Conservation (phyloP, 2,329 filamentous ascomycete genomes). For the Aspergillus sp. region DNA sequence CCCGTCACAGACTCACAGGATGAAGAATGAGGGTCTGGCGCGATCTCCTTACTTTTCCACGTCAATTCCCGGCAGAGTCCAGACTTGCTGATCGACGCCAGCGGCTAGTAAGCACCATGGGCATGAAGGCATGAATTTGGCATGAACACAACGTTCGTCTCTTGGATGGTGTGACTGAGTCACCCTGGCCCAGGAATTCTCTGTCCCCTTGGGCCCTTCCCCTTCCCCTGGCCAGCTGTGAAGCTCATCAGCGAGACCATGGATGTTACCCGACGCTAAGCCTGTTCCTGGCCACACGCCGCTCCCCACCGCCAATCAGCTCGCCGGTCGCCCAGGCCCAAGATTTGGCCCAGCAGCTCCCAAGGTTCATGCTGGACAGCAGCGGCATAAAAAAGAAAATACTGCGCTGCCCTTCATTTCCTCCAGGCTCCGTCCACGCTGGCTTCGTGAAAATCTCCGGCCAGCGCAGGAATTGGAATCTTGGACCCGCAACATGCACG, state of each 20-base stretch:
- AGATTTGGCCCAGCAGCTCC: background rate
- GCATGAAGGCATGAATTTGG: too few species aligned
- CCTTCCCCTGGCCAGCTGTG: background rate
- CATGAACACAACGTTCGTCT: too few species aligned
- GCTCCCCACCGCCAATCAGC: background rate
- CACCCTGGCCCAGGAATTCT: too few species aligned
- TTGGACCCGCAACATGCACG: too few species aligned
- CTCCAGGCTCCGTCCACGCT: too few species aligned
- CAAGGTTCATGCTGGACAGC: background rate
- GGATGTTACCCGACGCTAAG: slow-evolving; percentile 19
- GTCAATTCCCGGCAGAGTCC: background rate
- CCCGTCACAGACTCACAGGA: background rate
- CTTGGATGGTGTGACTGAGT: too few species aligned
- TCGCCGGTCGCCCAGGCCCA: background rate
- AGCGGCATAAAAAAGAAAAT: background rate
- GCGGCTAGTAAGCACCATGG: too few species aligned
- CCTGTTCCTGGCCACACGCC: slow-evolving; percentile 30
- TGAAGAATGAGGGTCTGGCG: background rate
- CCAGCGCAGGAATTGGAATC: too few species aligned
- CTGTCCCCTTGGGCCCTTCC: too few species aligned
- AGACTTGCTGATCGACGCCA: background rate
- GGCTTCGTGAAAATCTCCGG: too few species aligned
- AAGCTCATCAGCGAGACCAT: background rate
- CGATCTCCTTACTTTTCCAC: background rate
- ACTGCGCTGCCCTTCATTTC: background rate